Evolutionary conservation across 345 rosid genomes (phyloP), one percentile per base, ranked within the genome.

Genomic region (Populus davidiana): DNA sequence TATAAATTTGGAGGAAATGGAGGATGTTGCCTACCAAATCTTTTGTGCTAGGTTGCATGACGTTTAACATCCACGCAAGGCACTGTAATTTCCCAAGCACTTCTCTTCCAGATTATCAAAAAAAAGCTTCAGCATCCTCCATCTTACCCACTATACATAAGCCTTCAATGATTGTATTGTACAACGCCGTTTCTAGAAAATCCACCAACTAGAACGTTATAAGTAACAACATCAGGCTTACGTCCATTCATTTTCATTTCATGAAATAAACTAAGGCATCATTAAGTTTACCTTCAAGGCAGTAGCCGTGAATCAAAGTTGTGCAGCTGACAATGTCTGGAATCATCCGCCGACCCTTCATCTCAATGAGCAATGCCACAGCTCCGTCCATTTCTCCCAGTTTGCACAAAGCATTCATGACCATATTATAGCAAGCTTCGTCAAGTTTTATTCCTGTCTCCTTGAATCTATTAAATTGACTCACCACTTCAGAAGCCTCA

Each of bases 281-380:
- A 47, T 25, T 16, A 72, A 83, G 20, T 76, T 86, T 77, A 31
- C 88, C 92, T 80, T 81, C 83, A 71, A 86, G 85, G 69, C 87
- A 93, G 76, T 81, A 90, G 50, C 97, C 98, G 75, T 39, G 62
- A 35, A 94, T 85, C 72, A 94, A 69, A 77, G 94, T 91, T 38
- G 91, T 93, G 81, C 91, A 91, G 89, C 89, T 88, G 76, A 88
- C 67, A 41, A 88, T 68, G 81, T 94, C 93, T n/a, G 87, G 88
- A 76, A 68, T 81, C 75, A 91, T 76, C 36, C 75, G 50, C 77
- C 82, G 88, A 25, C 35, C 54, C 75, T 70, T 87, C 98, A 94
- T 93, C 77, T 93, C 91, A 78, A 77, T 54, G 23, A 93, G 79
- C 77, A 93, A 69, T 78, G 59, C 52, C 8, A 47, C 27, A 61